These are phyloP conservation scores for Rhizophagus sp. DNA, from an alignment of 192 early-diverging fungal genomes.

Conservation along the genomic window DNA sequence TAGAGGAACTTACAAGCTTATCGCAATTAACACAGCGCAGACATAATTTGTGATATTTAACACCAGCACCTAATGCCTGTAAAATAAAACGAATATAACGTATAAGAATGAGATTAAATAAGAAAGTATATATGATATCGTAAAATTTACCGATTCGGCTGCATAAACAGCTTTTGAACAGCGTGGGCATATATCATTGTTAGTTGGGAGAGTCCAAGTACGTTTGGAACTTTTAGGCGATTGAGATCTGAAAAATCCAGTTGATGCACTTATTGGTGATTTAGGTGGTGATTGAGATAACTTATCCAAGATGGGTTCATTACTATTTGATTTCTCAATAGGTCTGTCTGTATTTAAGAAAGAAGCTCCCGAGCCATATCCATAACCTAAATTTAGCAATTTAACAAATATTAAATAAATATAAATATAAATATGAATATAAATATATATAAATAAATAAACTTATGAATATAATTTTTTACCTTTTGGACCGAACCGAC, in stretches of 20 bases:
- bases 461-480: slow-evolving; percentile 7
- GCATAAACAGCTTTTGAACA: slow-evolving; percentile 62
- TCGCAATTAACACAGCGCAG: slow-evolving; percentile 53
- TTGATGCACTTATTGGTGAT: slow-evolving; percentile 6
- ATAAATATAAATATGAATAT: background rate
- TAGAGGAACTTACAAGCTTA: slow-evolving; percentile 57
- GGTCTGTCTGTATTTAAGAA: slow-evolving; percentile 42
- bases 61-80: slow-evolving; percentile 50
- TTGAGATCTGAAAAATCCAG: slow-evolving; percentile 18
- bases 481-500: slow-evolving; percentile 61
- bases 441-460: background rate
- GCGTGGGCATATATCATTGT: slow-evolving; percentile 51
- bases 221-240: background rate
- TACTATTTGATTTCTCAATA: background rate
- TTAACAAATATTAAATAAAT: background rate
- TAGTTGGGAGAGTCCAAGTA: slow-evolving; percentile 14
- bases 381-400: slow-evolving; percentile 32
- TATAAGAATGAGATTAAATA: background rate
- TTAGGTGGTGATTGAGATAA: slow-evolving; percentile 24
- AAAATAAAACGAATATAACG: background rate
- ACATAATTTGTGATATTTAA: slow-evolving; percentile 62
- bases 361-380: slow-evolving; percentile 43
- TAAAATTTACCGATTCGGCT: slow-evolving; percentile 49
- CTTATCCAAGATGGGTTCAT: background rate
- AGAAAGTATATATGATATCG: background rate